These are phyloP conservation scores for Escovopsis sp. DNA, from an alignment of 2,329 filamentous ascomycete genomes.

Conservation along the genomic window DNA sequence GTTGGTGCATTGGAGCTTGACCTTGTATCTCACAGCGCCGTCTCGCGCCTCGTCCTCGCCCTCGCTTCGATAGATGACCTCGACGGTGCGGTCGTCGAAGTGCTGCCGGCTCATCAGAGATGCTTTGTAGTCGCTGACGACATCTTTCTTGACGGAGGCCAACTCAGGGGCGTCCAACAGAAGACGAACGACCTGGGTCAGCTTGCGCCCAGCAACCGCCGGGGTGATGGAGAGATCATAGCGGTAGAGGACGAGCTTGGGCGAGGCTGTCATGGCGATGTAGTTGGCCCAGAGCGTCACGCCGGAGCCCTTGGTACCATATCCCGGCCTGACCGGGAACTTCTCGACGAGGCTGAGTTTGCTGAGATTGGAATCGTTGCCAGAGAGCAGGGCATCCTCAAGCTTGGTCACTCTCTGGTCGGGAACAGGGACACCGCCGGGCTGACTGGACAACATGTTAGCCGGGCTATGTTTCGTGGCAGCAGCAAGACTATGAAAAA, in stretches of 20 bases:
- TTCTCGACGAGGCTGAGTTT: conserved; percentile 1
- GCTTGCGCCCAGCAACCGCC: conserved; percentile 3
- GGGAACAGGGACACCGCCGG: conserved; percentile 1
- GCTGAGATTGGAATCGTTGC: conserved; percentile 1
- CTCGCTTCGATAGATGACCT: conserved; percentile 15
- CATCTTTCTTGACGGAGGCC: conserved; percentile 3
- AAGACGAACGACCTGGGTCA: conserved; percentile 8
- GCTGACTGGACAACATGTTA: neutral
- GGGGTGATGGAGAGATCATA: conserved; percentile 6
- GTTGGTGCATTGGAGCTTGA: conserved; percentile 12
- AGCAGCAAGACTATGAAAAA: neutral
- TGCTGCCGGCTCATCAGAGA: conserved; percentile 15
- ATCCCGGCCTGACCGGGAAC: conserved; percentile 6
- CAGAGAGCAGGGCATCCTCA: conserved; percentile 4
- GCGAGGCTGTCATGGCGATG: conserved; percentile 3
- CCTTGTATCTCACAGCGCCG: conserved; percentile 8
- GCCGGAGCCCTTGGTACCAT: conserved; percentile 5
- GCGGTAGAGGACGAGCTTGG: conserved; percentile 6
- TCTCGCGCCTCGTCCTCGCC: conserved; percentile 14
- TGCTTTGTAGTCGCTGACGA: conserved; percentile 21
- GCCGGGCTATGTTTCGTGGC: neutral
- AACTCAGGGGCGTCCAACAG: conserved; percentile 12
- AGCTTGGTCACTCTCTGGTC: conserved; percentile 2
- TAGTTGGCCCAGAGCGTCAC: conserved; percentile 9
- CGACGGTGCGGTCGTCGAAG: conserved; percentile 7